Evolutionary conservation across 2,329 filamentous ascomycete species (phyloP), one percentile per base, ranked within the genome.

Genomic region (Hypoxylon sp.): DNA sequence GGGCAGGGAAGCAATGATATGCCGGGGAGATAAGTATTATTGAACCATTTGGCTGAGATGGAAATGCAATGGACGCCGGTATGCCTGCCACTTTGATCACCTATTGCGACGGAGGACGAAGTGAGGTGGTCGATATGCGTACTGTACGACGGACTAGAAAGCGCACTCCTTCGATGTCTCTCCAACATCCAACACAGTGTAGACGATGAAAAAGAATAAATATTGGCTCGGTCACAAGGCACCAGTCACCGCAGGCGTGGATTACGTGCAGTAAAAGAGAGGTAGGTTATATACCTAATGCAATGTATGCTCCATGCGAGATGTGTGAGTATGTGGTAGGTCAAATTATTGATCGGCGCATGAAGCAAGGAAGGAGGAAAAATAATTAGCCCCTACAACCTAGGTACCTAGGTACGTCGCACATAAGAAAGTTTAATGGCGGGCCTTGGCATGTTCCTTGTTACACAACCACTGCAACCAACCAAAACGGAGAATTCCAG

Each of bases 1-100:
- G 64, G 55, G 72, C 64, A 66, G 72, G 70, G 43, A 74, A 68
- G 69, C 70, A 73, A 57, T 68, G 69, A 60, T 72, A 71, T 49
- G 71, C 71, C 53, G 72, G 73, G 43, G 69, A 57, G 66, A 56
- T 64, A 59, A 59, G 66, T 81, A 78, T 81, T 82, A 81, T 83
- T 80, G 81, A 78, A 78, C 75, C 79, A 80, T 81, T 69, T 69
- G 68, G 64, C 20, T 50, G 22, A 26, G 49, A 32, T 51, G 37
- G 46, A 46, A 50, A 10, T 52, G 44, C 17, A 46, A 41, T 41
- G 26, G 46, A 19, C 19, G 56, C 62, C 15, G 39, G 46, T 44
- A 55, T 28, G 61, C 52, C 52, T 49, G 70, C 71, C 69, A 73
- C 68, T 30, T 70, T 73, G 68, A 67, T 44, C 48, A 47, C 26